Evolutionary conservation across 805 yeast genomes (phyloP), one percentile per base, ranked within the genome.

Genomic region (Pichia thaimueangensis): DNA sequence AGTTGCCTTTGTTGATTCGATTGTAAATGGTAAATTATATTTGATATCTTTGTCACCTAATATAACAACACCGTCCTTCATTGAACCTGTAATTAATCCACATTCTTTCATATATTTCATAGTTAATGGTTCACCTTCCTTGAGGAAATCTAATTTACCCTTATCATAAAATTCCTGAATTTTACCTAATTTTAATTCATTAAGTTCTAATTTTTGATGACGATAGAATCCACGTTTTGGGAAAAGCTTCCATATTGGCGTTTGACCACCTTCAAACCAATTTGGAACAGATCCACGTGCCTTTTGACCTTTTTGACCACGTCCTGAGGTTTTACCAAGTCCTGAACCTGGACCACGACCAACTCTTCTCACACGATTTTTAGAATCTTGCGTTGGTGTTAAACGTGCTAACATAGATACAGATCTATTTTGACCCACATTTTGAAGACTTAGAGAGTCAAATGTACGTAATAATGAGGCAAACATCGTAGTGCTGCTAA

Each of bases 231-330:
- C 97, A 47, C 82, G 70, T 60, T 91, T 91, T 52, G 97, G 95
- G 64, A 86, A 80, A 52, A 84, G 68, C 63, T 84, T 76, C 63
- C 79, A 78, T 58, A 82, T 78, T 21, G 97, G 97, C 2, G 97
- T 93, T 62, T 93, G 98, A 61, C 98, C 97, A 78, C 98, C 98
- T 70, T 93, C 98, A 60, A 91, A 87, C 91, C 95, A 86, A 45
- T 83, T 77, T 43, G 88, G 91, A 24, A 91, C 91, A 32, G 81
- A 76, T 30, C 91, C 85, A 66, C 97, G 78, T 10, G 97, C 96
- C 68, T 91, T 91, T 63, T 91, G 97, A 78, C 98, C 98, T 68
- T 93, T 93, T 58, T 86, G 95, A 71, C 98, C 98, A 63, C 97
- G 76, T 37, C 96, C 95, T 6, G 97, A 79, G 4, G 97, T 93